These are phyloP conservation scores for Iberis pinnata DNA, from an alignment of 345 rosid genomes.

Conservation along the genomic window DNA sequence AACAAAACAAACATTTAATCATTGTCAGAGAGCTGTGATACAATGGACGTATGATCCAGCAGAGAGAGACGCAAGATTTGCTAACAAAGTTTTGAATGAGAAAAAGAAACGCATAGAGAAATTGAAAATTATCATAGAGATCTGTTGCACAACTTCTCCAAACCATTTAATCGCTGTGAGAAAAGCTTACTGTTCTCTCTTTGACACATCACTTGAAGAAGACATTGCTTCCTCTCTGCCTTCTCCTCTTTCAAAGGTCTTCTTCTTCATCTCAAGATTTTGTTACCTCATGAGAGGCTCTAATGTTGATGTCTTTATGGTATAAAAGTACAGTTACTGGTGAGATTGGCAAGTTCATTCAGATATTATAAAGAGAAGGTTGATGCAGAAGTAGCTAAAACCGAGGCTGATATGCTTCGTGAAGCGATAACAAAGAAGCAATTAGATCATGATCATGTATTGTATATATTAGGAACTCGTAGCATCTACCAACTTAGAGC, in stretches of 20 bases:
- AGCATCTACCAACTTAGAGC: conserved; percentile 65
- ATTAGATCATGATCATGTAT: conserved; percentile 53
- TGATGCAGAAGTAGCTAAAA: conserved; percentile 44
- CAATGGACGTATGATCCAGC: conserved; percentile 68
- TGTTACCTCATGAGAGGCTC: not conserved
- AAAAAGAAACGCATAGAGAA: conserved; percentile 38
- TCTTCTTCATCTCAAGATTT: too few species aligned
- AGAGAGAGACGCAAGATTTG: conserved; percentile 78
- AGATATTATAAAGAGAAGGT: conserved; percentile 64
- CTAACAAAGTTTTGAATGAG: conserved; percentile 45
- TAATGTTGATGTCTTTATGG: not conserved
- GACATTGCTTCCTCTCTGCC: conserved; percentile 43
- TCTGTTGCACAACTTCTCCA: conserved; percentile 70
- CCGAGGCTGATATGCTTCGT: conserved; percentile 54
- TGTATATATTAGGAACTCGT: conserved; percentile 58
- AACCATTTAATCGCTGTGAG: conserved; percentile 66
- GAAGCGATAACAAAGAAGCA: conserved; percentile 54
- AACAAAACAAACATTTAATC: not conserved
- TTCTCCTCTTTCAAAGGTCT: conserved; percentile 59
- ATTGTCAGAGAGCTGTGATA: conserved; percentile 58
- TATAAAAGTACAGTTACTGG: conserved; percentile 41
- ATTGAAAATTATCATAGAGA: conserved; percentile 59
- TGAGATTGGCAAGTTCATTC: conserved; percentile 61
- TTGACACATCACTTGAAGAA: conserved; percentile 67
- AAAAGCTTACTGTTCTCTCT: conserved; percentile 63